Conservation (phyloP, 2,329 filamentous ascomycete genomes). For the Ophiobolus disseminans region DNA sequence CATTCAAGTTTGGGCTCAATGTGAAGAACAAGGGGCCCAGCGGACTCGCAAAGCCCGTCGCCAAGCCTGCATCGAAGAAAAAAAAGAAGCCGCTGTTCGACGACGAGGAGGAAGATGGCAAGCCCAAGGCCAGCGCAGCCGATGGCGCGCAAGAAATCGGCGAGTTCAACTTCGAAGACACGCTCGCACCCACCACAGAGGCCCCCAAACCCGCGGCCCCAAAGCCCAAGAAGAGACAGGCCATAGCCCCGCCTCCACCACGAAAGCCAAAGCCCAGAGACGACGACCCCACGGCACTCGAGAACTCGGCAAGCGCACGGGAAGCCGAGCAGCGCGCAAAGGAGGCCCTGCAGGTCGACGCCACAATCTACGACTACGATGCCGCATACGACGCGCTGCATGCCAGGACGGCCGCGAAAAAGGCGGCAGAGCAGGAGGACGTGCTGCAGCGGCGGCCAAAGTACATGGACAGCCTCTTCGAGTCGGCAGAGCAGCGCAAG, state of each 20-base stretch:
- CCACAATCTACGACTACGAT: slow-evolving; percentile 86
- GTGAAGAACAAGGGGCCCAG: slow-evolving; percentile 61
- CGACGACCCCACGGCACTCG: slow-evolving; percentile 51
- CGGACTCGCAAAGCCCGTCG: slow-evolving; percentile 19
- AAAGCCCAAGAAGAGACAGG: slow-evolving; percentile 48
- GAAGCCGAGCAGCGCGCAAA: slow-evolving; percentile 69
- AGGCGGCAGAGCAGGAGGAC: slow-evolving; percentile 60
- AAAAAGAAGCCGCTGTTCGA: slow-evolving; percentile 57
- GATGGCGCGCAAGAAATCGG: slow-evolving; percentile 63
- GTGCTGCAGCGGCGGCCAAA: slow-evolving; percentile 71
- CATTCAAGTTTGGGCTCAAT: slow-evolving; percentile 66
- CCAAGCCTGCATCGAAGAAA: slow-evolving; percentile 35
- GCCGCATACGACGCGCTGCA: slow-evolving; percentile 80
- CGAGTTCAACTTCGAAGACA: slow-evolving; percentile 63
- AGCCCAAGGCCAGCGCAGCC: slow-evolving; percentile 41
- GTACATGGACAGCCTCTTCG: slow-evolving; percentile 78
- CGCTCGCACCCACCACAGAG: slow-evolving; percentile 42
- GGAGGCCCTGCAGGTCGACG: slow-evolving; percentile 71
- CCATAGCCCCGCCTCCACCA: slow-evolving; percentile 40
- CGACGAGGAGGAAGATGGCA: slow-evolving; percentile 61
- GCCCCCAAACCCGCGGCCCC: slow-evolving; percentile 29
- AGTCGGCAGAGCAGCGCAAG: slow-evolving; percentile 77
- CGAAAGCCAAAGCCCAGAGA: slow-evolving; percentile 48
- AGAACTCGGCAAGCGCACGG: slow-evolving; percentile 71
- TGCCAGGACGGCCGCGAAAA: slow-evolving; percentile 61